These are phyloP conservation scores for Rhododendron vialii DNA, from an alignment of 148 eudicot species.

Conservation along the genomic window DNA sequence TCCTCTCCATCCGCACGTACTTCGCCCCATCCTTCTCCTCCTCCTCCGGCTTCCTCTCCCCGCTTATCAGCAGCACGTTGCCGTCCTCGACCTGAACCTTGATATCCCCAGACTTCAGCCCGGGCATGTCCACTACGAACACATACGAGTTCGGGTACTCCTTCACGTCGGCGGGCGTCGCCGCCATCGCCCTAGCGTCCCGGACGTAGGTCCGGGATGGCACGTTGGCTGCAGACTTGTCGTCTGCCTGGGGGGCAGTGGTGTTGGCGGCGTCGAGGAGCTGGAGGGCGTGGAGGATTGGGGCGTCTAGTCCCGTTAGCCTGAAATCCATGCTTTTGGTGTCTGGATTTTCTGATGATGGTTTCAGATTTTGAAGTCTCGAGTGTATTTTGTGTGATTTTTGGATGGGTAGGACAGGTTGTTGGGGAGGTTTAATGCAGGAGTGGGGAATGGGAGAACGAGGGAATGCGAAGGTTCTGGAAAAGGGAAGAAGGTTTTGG, in stretches of 20 bases:
- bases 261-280: constrained; percentile 32
- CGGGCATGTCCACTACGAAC: constrained; percentile 70
- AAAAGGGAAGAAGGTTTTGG: not conserved
- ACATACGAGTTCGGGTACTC: constrained; percentile 50
- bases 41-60: constrained; percentile 45
- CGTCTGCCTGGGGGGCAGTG: constrained; percentile 2
- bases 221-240: constrained; percentile 21
- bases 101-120: constrained; percentile 25
- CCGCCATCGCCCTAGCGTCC: constrained; percentile 67
- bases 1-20: constrained; percentile 65
- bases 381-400: not conserved
- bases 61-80: constrained; percentile 50
- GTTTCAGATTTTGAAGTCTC: not conserved
- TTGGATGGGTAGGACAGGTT: not conserved
- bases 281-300: constrained; percentile 27
- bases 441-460: not conserved
- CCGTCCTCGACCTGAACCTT: constrained; percentile 49
- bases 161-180: constrained; percentile 56
- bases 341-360: not conserved
- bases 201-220: constrained; percentile 49
- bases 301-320: constrained; percentile 41
- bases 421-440: not conserved
- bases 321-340: constrained; percentile 38
- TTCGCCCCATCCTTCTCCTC: constrained; percentile 47
- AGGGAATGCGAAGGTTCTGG: not conserved